Conservation (phyloP, 1,139 yeast genomes). For the Meyerozyma smithsonii region DNA sequence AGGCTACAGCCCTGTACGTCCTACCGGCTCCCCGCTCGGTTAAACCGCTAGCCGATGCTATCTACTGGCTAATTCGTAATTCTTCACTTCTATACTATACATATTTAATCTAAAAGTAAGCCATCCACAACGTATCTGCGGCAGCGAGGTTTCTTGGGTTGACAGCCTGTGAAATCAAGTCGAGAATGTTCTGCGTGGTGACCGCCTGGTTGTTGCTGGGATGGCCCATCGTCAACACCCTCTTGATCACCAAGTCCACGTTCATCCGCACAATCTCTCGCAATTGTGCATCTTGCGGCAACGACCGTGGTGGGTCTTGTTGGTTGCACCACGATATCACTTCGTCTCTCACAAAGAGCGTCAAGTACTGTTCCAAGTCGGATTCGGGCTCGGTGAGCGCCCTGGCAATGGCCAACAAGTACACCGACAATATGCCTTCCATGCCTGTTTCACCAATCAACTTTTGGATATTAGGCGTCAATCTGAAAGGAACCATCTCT, state of each 20-base stretch:
- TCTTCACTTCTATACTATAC: not conserved
- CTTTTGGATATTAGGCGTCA: constrained; percentile 92
- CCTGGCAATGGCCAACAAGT: constrained; percentile 79
- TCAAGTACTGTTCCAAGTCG: constrained; percentile 81
- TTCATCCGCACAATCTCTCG: constrained; percentile 85
- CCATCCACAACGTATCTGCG: constrained; percentile 95
- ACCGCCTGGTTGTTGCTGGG: constrained; percentile 69
- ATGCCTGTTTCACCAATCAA: constrained; percentile 88
- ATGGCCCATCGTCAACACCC: constrained; percentile 69
- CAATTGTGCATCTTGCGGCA: constrained; percentile 72
- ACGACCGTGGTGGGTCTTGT: constrained; percentile 61
- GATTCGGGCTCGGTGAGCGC: constrained; percentile 89
- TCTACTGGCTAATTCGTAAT: too few relatives aligned
- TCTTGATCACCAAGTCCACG: constrained; percentile 77
- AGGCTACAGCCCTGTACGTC: not conserved
- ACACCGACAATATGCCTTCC: constrained; percentile 87
- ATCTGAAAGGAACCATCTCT: constrained; percentile 94
- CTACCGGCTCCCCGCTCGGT: not conserved
- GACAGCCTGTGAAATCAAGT: constrained; percentile 90
- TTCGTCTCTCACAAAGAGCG: constrained; percentile 92
- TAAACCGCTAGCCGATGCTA: too few relatives aligned
- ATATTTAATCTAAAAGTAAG: constrained; percentile 54
- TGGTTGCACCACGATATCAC: constrained; percentile 90
- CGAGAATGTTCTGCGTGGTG: constrained; percentile 90
- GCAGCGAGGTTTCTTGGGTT: constrained; percentile 92